Evolutionary conservation across 2,329 filamentous ascomycete genomes (phyloP).

Genomic region (Ascochyta viciae-villosae): DNA sequence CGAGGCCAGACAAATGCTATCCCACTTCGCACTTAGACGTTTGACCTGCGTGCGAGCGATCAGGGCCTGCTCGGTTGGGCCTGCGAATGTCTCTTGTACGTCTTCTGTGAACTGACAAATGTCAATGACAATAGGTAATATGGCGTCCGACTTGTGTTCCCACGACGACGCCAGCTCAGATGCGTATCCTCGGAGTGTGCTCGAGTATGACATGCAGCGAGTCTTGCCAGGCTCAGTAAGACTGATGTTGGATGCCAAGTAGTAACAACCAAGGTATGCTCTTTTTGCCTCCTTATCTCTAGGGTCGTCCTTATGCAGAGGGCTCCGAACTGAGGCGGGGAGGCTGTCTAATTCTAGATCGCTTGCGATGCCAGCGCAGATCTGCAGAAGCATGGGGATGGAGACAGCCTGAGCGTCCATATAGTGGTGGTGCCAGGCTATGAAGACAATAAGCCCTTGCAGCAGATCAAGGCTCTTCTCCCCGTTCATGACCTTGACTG

Average conservation of each 20-base stretch:
- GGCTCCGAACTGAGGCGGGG: conserved; percentile 25
- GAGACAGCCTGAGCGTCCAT: conserved; percentile 46
- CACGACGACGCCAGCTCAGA: conserved; percentile 40
- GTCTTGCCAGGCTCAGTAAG: conserved; percentile 34
- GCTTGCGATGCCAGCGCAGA: conserved; percentile 42
- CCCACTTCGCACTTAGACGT: conserved; percentile 44
- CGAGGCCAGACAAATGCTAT: conserved; percentile 37
- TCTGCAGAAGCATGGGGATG: conserved; percentile 43
- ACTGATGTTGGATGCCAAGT: conserved; percentile 38
- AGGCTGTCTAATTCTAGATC: conserved; percentile 42
- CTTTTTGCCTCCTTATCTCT: conserved; percentile 43
- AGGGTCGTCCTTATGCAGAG: conserved; percentile 29
- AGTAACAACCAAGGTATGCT: conserved; percentile 47
- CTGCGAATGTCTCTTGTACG: conserved; percentile 43
- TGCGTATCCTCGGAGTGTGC: conserved; percentile 39
- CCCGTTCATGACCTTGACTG: conserved; percentile 46
- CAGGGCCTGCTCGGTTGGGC: conserved; percentile 36
- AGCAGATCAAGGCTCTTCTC: conserved; percentile 46
- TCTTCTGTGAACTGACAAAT: conserved; percentile 47
- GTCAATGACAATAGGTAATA: conserved; percentile 41
- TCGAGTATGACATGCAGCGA: conserved; percentile 36
- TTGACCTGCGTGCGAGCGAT: conserved; percentile 43
- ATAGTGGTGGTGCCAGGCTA: conserved; percentile 49
- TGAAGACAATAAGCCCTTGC: conserved; percentile 43
- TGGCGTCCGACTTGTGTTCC: conserved; percentile 40